Conservation (phyloP, 2,329 filamentous ascomycete genomes). For the Gaeumannomyces tritici region DNA sequence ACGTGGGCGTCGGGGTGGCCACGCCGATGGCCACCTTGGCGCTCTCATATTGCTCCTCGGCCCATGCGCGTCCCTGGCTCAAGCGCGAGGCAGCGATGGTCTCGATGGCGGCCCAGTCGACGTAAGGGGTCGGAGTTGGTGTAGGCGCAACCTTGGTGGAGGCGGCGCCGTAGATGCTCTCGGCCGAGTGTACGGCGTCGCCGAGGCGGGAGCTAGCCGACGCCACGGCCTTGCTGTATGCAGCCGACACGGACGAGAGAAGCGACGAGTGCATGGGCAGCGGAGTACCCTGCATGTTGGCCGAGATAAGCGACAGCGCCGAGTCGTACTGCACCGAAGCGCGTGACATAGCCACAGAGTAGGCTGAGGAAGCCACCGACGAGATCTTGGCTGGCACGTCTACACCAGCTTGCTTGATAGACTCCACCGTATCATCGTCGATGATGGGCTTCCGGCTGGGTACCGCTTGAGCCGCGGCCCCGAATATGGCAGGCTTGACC, state of each 20-base stretch:
- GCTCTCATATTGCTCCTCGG: slow-evolving; percentile 60
- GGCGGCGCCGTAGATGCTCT: slow-evolving; percentile 36
- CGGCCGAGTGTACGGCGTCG: slow-evolving; percentile 42
- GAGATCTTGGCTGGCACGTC: slow-evolving; percentile 18
- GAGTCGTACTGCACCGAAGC: slow-evolving; percentile 61
- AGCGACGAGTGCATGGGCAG: slow-evolving; percentile 62
- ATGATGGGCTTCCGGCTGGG: slow-evolving; percentile 38
- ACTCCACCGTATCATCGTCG: slow-evolving; percentile 33
- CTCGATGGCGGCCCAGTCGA: slow-evolving; percentile 36
- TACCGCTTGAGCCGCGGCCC: slow-evolving; percentile 40
- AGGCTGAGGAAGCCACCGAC: slow-evolving; percentile 30
- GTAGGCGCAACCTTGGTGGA: slow-evolving; percentile 24
- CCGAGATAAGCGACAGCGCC: slow-evolving; percentile 58
- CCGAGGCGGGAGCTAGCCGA: slow-evolving; percentile 51
- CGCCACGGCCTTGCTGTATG: slow-evolving; percentile 56
- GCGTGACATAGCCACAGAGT: slow-evolving; percentile 53
- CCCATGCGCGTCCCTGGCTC: slow-evolving; percentile 59
- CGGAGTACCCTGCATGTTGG: slow-evolving; percentile 57
- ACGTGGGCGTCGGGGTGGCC: slow-evolving; percentile 44
- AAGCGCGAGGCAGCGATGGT: slow-evolving; percentile 63
- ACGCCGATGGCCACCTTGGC: slow-evolving; percentile 56
- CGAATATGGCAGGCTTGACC: slow-evolving; percentile 38
- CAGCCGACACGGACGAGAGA: slow-evolving; percentile 56
- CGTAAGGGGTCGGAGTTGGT: slow-evolving; percentile 20
- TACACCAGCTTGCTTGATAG: slow-evolving; percentile 19